A percentile compares a stretch with the other conserved stretches of the same genome.
Evolutionary conservation across 306 rosid species (phyloP).

Genomic region (Prunus mume): DNA sequence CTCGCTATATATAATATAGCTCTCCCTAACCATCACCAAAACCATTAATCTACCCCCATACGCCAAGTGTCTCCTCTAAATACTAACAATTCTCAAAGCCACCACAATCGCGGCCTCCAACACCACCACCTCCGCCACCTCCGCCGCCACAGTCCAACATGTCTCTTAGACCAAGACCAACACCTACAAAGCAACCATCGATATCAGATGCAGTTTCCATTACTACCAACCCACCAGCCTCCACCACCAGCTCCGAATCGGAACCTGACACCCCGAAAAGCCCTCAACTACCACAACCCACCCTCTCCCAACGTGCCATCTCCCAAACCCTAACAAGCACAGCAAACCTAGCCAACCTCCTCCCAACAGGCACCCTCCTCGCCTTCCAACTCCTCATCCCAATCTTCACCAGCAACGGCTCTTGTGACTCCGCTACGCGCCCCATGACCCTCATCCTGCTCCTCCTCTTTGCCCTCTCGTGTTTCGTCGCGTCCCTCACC

Average conservation of each 20-base stretch:
- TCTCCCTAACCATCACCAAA: background rate
- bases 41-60: background rate
- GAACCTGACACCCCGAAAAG: background rate
- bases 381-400: constrained; percentile 70
- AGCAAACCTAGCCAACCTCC: constrained; percentile 68
- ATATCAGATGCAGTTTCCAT: too few relatives aligned
- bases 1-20: background rate
- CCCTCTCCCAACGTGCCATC: constrained; percentile 34
- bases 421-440: constrained; percentile 54
- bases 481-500: constrained; percentile 55
- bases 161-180: background rate
- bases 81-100: background rate
- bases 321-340: constrained; percentile 47
- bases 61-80: background rate
- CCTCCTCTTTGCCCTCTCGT: constrained; percentile 40
- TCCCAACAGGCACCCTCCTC: constrained; percentile 69
- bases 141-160: background rate
- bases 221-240: constrained; percentile 10
- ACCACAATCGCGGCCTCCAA: background rate
- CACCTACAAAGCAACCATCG: background rate
- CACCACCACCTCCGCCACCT: background rate
- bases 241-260: background rate
- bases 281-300: background rate
- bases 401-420: constrained; percentile 60
- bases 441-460: constrained; percentile 37